Evolutionary conservation across 108 stramenopile species (phyloP), one percentile per base, ranked within the genome.

Genomic region (Fragilaria crotonensis): DNA sequence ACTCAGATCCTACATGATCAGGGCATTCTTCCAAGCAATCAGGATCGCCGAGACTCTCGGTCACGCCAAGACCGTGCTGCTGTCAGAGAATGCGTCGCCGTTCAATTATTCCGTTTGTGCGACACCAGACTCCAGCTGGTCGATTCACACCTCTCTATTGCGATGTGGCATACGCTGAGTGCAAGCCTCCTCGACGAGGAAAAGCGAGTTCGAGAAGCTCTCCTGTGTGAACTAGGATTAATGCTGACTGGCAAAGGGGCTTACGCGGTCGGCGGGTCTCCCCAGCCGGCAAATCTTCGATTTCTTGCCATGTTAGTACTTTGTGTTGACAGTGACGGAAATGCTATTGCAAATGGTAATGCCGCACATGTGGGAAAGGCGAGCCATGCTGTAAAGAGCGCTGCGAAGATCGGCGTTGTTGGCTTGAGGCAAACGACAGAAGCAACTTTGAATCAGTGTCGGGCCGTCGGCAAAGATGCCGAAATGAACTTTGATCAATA

Each of bases 81-180:
- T 22, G 57, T 92, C 5, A 77, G 85, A n/a, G 75, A 84, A 30
- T 81, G 83, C 46, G 87, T 88, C 45, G 76, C 83, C 21, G 60
- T 87, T 19, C 66, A 82, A 47, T 36, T 90, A 25, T 52, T 90
- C n/a, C 80, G 80, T 31, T 71, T 94, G 22, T 86, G 93, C 52
- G 87, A 90, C 59, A 53, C 80, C 27, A 64, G 75, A 26, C 55
- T 87, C 22, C 48, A 77, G 33, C 68, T 90, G 9, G 86, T 86
- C 26, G 62, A 72, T 3, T 72, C 48, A 48, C 79, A 69, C 60
- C 64, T 94, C 36, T 70, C 75, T 21, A 60, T 71, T 26, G 55
- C 54, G 5, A 66, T 76, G 64, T 94, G 87, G 87, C 81, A 83
- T 45, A 49, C 68, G 41, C 58, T 94, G 30, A 63, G 80, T 52